phyloP scores from a whole-genome alignment of 768 basidiomycete genomes.

The Ramaria sp. region DNA sequence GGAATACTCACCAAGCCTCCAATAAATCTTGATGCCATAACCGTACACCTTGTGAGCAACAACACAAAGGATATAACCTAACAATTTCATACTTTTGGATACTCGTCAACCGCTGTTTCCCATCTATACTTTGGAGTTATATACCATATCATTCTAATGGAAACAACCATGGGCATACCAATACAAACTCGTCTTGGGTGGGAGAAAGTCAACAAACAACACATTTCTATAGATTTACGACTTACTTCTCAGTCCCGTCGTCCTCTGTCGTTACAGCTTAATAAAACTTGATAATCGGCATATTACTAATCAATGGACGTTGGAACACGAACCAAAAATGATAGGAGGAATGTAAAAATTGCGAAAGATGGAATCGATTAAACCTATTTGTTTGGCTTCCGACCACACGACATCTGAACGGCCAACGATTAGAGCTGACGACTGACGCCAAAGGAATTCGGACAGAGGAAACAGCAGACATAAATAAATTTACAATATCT shows the following conservation, averaged over 20 bases:
- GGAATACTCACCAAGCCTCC: background rate
- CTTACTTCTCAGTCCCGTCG: slow-evolving; percentile 46
- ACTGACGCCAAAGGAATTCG: background rate
- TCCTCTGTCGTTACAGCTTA: slow-evolving; percentile 38
- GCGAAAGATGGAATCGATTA: slow-evolving; percentile 68
- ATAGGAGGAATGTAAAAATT: slow-evolving; percentile 69
- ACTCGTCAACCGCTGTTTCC: slow-evolving; percentile 70
- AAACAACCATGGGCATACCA: background rate
- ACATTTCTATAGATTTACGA: background rate
- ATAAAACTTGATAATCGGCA: background rate
- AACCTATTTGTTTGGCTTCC: slow-evolving; percentile 57
- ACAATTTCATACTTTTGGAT: slow-evolving; percentile 42
- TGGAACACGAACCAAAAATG: slow-evolving; percentile 44
- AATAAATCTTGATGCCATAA: background rate
- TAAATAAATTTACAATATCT: background rate
- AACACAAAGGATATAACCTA: background rate
- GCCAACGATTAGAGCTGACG: background rate
- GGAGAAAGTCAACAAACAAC: background rate
- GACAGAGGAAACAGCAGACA: background rate
- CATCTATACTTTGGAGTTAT: slow-evolving; percentile 27
- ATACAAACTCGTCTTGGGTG: slow-evolving; percentile 40
- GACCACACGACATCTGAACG: slow-evolving; percentile 66
- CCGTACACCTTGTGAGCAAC: slow-evolving; percentile 2
- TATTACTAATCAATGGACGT: background rate
- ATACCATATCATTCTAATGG: background rate